phyloP scores from a whole-genome alignment of 208 protist genomes.

The Trypanosoma rangeli region DNA sequence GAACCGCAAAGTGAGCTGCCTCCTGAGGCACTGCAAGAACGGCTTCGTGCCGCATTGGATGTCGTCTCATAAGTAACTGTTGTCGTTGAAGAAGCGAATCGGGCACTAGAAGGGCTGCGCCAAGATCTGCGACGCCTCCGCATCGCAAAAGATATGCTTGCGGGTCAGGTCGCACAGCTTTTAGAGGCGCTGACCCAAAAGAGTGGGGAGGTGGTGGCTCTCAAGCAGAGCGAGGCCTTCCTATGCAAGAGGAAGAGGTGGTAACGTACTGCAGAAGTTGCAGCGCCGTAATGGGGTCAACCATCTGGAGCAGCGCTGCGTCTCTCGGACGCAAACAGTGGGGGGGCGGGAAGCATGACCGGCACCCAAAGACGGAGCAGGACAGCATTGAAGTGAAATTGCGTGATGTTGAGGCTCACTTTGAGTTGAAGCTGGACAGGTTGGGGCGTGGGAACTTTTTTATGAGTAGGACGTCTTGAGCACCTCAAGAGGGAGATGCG shows the following conservation, averaged over 20 bases:
- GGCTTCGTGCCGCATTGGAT: neutral
- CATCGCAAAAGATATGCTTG: neutral
- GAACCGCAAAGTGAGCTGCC: neutral
- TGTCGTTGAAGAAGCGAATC: slow-evolving; percentile 17
- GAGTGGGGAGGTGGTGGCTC: slow-evolving; percentile 9
- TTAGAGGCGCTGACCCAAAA: slow-evolving; percentile 22
- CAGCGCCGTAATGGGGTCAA: neutral
- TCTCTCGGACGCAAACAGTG: neutral
- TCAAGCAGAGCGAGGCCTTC: slow-evolving; percentile 6
- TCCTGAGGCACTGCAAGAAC: neutral
- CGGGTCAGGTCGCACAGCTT: slow-evolving; percentile 6
- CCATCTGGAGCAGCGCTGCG: neutral
- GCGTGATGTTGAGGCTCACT: slow-evolving; percentile 5
- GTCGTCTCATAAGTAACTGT: neutral
- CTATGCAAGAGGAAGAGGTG: neutral
- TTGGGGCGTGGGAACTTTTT: slow-evolving; percentile 12
- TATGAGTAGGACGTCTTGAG: neutral
- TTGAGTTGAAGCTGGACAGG: neutral
- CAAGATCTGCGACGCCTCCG: slow-evolving; percentile 4
- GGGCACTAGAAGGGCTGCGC: slow-evolving; percentile 1
- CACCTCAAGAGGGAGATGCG: neutral
- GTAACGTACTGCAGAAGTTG: neutral
- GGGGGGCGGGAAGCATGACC: neutral
- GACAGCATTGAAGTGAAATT: slow-evolving; percentile 1
- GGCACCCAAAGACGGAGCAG: slow-evolving; percentile 3